A percentile compares a stretch with the other conserved stretches of the same genome.
phyloP scores from a whole-genome alignment of 345 rosid species.

The Pugionium dolabratum region DNA sequence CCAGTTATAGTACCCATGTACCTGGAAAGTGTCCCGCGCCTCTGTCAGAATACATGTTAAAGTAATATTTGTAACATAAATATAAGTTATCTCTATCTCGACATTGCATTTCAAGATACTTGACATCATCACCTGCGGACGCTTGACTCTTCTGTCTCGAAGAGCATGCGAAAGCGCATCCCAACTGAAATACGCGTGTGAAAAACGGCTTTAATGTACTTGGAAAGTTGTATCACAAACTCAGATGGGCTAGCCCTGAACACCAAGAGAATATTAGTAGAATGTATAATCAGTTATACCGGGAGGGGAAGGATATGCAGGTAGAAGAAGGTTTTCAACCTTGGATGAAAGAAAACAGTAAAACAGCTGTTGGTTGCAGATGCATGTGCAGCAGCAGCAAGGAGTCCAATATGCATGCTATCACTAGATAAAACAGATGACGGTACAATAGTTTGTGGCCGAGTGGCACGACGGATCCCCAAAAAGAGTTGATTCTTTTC shows the following conservation, averaged over 20 bases:
- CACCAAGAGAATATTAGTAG: constrained; percentile 20
- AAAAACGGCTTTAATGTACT: constrained; percentile 64
- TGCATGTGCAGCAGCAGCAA: constrained; percentile 57
- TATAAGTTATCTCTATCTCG: constrained; percentile 3
- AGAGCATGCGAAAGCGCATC: constrained; percentile 79
- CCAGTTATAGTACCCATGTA: constrained; percentile 77
- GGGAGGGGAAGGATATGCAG: background rate
- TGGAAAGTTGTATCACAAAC: constrained; percentile 63
- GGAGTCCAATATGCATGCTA: constrained; percentile 56
- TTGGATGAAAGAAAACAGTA: constrained; percentile 51
- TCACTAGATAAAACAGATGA: constrained; percentile 54
- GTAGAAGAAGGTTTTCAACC: constrained; percentile 29
- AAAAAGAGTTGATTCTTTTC: constrained; percentile 54
- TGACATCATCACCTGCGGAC: constrained; percentile 54
- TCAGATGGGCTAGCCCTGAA: constrained; percentile 74
- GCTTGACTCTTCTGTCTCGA: constrained; percentile 75
- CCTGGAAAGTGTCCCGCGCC: constrained; percentile 45
- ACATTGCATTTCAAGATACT: constrained; percentile 3
- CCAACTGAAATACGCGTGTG: constrained; percentile 72
- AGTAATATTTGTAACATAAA: constrained; percentile 15
- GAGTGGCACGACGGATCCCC: constrained; percentile 48
- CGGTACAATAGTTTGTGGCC: constrained; percentile 51
- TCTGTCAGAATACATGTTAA: constrained; percentile 28
- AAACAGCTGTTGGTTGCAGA: constrained; percentile 54
- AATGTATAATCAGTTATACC: background rate